Conservation (phyloP, 306 rosid genomes). For the Begonia peltatifolia region DNA sequence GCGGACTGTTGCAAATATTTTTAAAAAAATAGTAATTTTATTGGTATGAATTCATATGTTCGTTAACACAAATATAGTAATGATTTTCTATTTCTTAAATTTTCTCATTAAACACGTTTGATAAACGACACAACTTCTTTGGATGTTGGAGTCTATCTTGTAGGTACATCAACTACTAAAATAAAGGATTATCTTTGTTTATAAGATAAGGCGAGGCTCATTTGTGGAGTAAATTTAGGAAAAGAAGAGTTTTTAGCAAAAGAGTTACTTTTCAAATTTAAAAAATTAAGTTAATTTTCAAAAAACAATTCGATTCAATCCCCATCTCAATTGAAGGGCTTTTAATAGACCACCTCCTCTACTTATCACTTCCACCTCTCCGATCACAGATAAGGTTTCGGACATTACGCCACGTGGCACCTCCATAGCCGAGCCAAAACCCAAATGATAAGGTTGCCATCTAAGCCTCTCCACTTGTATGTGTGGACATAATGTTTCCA, state of each 20-base stretch:
- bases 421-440: not conserved
- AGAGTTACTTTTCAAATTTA: not conserved
- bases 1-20: too few species aligned
- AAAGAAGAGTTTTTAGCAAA: not conserved
- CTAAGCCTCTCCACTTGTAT: not conserved
- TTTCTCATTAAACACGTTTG: too few species aligned
- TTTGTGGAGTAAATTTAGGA: not conserved
- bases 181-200: too few species aligned
- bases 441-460: not conserved
- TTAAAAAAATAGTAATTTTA: too few species aligned
- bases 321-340: not conserved
- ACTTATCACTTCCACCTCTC: not conserved
- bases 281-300: not conserved
- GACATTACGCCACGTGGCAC: not conserved
- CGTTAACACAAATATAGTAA: too few species aligned
- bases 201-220: too few species aligned
- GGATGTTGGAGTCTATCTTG: too few species aligned
- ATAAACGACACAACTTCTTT: too few species aligned
- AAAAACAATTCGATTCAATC: not conserved
- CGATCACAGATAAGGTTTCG: not conserved
- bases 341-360: not conserved
- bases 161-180: too few species aligned
- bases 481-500: not conserved
- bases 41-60: too few species aligned
- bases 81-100: too few species aligned